These are phyloP conservation scores for Colletotrichum falcatum DNA, from an alignment of 2,329 filamentous ascomycete species.

Conservation along the genomic window DNA sequence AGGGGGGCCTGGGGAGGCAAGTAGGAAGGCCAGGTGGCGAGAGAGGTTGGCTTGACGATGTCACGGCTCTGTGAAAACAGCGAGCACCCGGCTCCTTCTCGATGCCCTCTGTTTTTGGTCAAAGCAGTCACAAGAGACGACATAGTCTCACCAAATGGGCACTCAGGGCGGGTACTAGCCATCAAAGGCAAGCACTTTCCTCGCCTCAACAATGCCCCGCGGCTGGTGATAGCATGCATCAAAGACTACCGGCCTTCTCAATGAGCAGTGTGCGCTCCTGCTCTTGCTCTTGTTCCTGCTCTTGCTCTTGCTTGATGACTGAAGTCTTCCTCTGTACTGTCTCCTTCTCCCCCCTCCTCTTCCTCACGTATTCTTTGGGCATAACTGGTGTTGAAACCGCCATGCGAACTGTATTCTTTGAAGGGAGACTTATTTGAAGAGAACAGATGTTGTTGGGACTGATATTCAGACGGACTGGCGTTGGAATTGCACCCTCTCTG, in stretches of 20 bases:
- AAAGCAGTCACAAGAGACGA: conserved; percentile 22
- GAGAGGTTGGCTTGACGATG: conserved; percentile 11
- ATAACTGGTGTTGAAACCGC: not conserved
- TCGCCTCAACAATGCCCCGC: conserved; percentile 12
- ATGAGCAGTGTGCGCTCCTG: not conserved
- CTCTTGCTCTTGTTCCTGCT: too few relatives aligned
- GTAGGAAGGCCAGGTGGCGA: conserved; percentile 9
- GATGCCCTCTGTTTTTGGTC: conserved; percentile 3
- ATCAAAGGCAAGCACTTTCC: conserved; percentile 25
- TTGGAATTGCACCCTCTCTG: not conserved
- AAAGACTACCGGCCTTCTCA: conserved; percentile 11
- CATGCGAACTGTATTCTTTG: not conserved
- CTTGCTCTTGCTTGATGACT: conserved; percentile 2
- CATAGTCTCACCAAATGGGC: conserved; percentile 8
- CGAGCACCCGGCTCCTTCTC: conserved; percentile 28
- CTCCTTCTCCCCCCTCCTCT: not conserved
- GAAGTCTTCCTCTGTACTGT: not conserved
- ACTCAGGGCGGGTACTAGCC: not conserved
- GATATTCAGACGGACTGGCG: not conserved
- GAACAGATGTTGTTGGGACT: not conserved
- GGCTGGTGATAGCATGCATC: conserved; percentile 8
- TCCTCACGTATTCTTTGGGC: not conserved
- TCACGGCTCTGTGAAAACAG: conserved; percentile 12
- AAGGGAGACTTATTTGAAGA: not conserved
- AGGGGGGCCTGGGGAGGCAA: conserved; percentile 8